A percentile compares a stretch with the other conserved stretches of the same genome.
Conservation (phyloP, 2,329 filamentous ascomycete genomes). For the Apiospora hydei region DNA sequence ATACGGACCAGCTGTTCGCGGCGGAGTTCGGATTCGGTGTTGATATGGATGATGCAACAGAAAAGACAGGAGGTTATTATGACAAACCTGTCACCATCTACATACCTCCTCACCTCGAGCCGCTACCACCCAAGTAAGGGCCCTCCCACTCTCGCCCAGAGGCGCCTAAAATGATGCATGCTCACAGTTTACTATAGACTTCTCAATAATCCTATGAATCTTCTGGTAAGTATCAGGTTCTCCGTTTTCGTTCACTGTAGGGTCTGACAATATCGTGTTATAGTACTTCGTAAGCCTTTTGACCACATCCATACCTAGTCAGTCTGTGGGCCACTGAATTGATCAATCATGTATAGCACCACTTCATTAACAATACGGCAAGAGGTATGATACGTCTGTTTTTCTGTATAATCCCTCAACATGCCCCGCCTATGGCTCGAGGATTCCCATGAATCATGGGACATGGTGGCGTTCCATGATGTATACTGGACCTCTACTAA, state of each 20-base stretch:
- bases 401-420: neutral
- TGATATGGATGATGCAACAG: slow-evolving; percentile 57
- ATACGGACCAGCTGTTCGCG: slow-evolving; percentile 42
- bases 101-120: slow-evolving; percentile 56
- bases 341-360: slow-evolving; percentile 46
- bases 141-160: slow-evolving; percentile 33
- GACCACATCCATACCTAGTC: neutral
- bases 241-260: slow-evolving; percentile 32
- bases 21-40: slow-evolving; percentile 57
- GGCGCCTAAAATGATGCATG: slow-evolving; percentile 49
- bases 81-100: slow-evolving; percentile 69
- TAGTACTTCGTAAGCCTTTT: slow-evolving; percentile 55
- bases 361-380: slow-evolving; percentile 82
- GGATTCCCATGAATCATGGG: slow-evolving; percentile 34
- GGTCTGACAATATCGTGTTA: neutral
- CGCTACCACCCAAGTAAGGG: slow-evolving; percentile 52
- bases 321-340: neutral
- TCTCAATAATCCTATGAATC: slow-evolving; percentile 78
- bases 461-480: neutral
- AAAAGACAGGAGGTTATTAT: slow-evolving; percentile 73
- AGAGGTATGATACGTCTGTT: slow-evolving; percentile 54
- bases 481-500: neutral
- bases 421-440: neutral
- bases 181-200: slow-evolving; percentile 49
- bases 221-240: slow-evolving; percentile 57